These are phyloP conservation scores for Capsicum pubescens DNA, from an alignment of 257 asterid genomes.

Conservation along the genomic window DNA sequence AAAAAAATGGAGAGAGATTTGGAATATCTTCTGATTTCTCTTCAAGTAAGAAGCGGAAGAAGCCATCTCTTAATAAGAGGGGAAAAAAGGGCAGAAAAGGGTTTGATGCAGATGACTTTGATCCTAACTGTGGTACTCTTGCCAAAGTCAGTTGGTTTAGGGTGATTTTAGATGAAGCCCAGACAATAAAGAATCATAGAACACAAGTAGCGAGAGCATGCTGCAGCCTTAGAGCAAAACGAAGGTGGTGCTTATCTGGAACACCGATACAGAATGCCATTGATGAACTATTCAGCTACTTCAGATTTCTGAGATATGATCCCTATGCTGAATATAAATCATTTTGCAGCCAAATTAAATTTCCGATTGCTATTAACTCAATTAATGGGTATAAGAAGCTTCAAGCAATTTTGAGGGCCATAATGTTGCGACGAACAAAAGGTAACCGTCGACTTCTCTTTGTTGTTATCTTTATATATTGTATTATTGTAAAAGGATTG, in stretches of 20 bases:
- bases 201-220: constrained; percentile 99
- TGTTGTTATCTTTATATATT: neutral
- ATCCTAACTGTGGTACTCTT: constrained; percentile 76
- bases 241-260: constrained; percentile 99
- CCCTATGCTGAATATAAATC: constrained; percentile 85
- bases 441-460: constrained; percentile 48
- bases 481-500: neutral
- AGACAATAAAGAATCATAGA: constrained; percentile 93
- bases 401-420: constrained; percentile 74
- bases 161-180: constrained; percentile 96
- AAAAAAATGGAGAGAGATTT: constrained; percentile 61
- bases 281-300: constrained; percentile 95
- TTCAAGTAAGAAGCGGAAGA: constrained; percentile 63
- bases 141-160: constrained; percentile 94
- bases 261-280: constrained; percentile 96
- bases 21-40: constrained; percentile 82
- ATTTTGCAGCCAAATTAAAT: constrained; percentile 68
- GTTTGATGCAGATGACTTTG: constrained; percentile 58
- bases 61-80: constrained; percentile 59
- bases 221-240: constrained; percentile 95
- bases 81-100: constrained; percentile 70
- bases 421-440: constrained; percentile 99
- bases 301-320: constrained; percentile 89
- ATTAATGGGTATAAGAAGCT: constrained; percentile 80
- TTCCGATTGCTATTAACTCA: constrained; percentile 72